Conservation (phyloP, 345 rosid genomes). For the Populus davidiana region DNA sequence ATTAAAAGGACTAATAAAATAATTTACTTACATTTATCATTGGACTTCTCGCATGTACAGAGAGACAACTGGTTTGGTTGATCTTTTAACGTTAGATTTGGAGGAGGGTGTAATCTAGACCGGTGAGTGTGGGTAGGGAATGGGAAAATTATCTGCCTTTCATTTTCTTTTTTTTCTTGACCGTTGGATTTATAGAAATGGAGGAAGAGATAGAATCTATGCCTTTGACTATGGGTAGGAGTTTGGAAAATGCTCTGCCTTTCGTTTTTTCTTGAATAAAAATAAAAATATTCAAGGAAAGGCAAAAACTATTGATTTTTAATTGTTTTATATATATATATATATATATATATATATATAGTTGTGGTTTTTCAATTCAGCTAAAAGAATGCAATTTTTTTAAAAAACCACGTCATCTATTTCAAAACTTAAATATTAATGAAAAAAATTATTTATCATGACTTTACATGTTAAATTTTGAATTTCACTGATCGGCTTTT, state of each 20-base stretch:
- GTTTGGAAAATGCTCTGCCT: slow-evolving; percentile 32
- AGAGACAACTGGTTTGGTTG: not conserved
- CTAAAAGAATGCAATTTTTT: too few species aligned
- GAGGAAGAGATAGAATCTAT: slow-evolving; percentile 15
- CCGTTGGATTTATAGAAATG: slow-evolving; percentile 36
- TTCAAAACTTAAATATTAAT: too few species aligned
- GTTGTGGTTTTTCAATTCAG: not conserved
- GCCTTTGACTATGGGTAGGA: slow-evolving; percentile 37
- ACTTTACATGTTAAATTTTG: too few species aligned
- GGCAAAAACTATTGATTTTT: too few species aligned
- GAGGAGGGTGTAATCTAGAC: not conserved
- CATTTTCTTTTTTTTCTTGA: slow-evolving; percentile 10
- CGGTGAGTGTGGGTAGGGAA: not conserved
- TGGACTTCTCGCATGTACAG: not conserved
- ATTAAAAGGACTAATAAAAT: not conserved
- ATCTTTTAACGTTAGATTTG: not conserved
- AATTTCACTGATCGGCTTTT: too few species aligned
- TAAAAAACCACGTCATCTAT: too few species aligned
- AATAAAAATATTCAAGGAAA: not conserved
- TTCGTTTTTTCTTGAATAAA: slow-evolving; percentile 12
- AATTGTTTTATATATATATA: too few species aligned
- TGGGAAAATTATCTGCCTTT: not conserved
- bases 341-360: too few species aligned
- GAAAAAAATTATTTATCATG: not conserved
- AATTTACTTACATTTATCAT: not conserved